A percentile compares a stretch with the other conserved stretches of the same genome.
These are phyloP conservation scores for Plantago ovata DNA, from an alignment of 257 asterid species.

Conservation along the genomic window DNA sequence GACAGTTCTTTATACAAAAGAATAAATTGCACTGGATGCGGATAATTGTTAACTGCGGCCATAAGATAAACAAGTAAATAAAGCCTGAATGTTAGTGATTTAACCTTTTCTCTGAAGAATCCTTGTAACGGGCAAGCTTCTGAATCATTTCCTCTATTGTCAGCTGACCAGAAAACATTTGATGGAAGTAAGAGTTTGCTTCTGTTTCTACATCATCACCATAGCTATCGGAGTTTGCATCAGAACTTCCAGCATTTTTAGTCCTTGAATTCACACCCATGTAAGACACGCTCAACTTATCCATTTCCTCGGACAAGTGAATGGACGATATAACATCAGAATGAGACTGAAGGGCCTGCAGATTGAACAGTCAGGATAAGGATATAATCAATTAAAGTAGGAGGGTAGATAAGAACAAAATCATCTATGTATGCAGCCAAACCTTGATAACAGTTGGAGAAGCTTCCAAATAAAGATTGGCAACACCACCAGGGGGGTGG, in stretches of 20 bases:
- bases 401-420: conserved; percentile 9
- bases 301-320: conserved; percentile 70
- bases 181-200: conserved; percentile 78
- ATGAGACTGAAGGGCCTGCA: conserved; percentile 86
- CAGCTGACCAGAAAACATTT: conserved; percentile 83
- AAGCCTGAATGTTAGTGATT: not conserved
- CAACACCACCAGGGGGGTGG: conserved; percentile 50
- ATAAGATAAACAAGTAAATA: too few relatives aligned
- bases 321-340: conserved; percentile 46
- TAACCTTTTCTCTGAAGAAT: conserved; percentile 75
- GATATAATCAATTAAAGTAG: conserved; percentile 6
- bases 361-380: conserved; percentile 18
- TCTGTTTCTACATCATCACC: conserved; percentile 81
- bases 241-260: conserved; percentile 48
- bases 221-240: conserved; percentile 48
- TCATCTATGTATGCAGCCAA: conserved; percentile 7
- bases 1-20: too few relatives aligned
- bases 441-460: conserved; percentile 79
- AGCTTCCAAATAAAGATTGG: conserved; percentile 60
- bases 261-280: conserved; percentile 51
- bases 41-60: too few relatives aligned
- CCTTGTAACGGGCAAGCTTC: conserved; percentile 82
- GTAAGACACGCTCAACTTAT: conserved; percentile 49
- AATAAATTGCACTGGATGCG: too few relatives aligned
- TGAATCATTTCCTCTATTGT: conserved; percentile 65